Evolutionary conservation across 352 stramenopile species (phyloP), one percentile per base, ranked within the genome.

Genomic region (Phytopythium litorale): DNA sequence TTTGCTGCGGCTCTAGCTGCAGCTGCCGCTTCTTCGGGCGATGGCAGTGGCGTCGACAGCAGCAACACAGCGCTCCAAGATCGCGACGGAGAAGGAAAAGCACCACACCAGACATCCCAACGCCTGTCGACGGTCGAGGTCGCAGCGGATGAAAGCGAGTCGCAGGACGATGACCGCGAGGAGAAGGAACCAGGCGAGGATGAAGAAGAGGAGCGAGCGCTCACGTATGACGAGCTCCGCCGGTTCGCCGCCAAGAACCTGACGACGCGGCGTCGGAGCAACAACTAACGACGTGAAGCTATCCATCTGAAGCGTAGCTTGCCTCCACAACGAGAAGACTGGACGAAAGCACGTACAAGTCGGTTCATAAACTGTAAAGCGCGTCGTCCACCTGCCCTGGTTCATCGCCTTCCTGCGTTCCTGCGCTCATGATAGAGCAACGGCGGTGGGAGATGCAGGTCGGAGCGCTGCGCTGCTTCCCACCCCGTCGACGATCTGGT

Each of bases 171-270:
- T 6, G 53, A 33, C 28, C 43, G 38, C 62, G 49, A 53, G 28
- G 28, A 56, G 53, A 62, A 69, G 19, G 58, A 68, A 28, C 23
- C 64, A 58, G 64, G 32, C n/a, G 75, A 89, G 15, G 79, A 79
- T 11, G 82, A 89, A 7, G 82, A 92, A 38, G 82, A 86, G 12
- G 83, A 92, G 35, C 75, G 80, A 63, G 75, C 77, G 28, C 79
- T 88, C 40, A 90, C 80, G 6, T 89, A 92, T 67, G 78, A 89
- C 19, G 80, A 92, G 55, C 75, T 92, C n/a, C 77, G 72, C 15
- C 65, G 69, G n/a, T 86, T 84, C 9, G 82, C 82, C 11, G 72
- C 62, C n/a, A 84, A 80, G 48, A 80, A 86, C 54, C 71, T 73
- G 21, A 78, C 77, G 37, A 70, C 54, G 9, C 54, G 54, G 11